Conservation (phyloP, 345 rosid species). For the Geranium rotundifolium region DNA sequence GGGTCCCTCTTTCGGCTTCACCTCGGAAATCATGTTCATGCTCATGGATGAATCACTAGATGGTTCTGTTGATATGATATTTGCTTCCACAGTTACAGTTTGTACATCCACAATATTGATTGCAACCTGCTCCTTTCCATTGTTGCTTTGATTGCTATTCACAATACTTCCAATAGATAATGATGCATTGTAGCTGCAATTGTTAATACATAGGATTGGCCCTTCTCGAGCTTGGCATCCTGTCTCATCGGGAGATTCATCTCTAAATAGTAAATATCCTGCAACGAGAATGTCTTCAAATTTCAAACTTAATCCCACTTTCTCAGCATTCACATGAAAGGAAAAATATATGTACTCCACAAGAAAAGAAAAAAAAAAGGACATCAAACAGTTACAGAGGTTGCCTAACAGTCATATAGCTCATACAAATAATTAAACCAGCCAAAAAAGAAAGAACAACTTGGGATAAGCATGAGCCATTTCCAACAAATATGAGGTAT, state of each 20-base stretch:
- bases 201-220: constrained; percentile 37
- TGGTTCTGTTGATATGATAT: constrained; percentile 15
- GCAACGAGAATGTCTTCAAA: no score
- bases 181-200: constrained; percentile 43
- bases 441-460: no score
- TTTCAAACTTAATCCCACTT: no score
- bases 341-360: no score
- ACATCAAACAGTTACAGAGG: no score
- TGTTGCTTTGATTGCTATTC: constrained; percentile 21
- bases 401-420: no score
- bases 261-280: no score
- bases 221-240: constrained; percentile 44
- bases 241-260: constrained; percentile 41
- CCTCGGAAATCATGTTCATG: constrained; percentile 13
- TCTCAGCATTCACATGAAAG: no score
- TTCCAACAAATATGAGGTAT: no score
- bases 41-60: constrained; percentile 4
- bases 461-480: no score
- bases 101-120: constrained; percentile 13
- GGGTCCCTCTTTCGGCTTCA: constrained; percentile 32
- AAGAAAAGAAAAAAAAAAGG: no score
- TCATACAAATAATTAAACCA: no score
- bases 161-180: constrained; percentile 6
- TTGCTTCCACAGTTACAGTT: constrained; percentile 15
- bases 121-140: constrained; percentile 17